Conservation (phyloP, 805 yeast species). For the Yarrowia keelungensis region DNA sequence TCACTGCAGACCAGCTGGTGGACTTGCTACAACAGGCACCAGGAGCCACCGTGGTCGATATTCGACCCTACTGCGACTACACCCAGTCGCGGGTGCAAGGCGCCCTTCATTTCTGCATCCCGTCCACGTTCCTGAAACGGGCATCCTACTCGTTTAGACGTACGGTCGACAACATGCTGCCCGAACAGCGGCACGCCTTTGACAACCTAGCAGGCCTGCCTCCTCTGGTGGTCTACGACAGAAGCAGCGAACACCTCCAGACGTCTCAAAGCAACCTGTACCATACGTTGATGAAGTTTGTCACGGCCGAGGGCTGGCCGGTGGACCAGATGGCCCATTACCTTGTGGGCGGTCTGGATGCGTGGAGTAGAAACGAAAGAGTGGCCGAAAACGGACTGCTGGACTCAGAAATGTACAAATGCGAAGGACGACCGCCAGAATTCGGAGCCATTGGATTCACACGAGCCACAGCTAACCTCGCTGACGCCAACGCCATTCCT, state of each 20-base stretch:
- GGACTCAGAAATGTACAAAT: constrained; percentile 25
- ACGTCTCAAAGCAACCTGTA: constrained; percentile 43
- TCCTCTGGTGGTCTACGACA: constrained; percentile 61
- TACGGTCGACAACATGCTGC: constrained; percentile 51
- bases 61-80: constrained; percentile 80
- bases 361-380: constrained; percentile 27
- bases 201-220: constrained; percentile 42
- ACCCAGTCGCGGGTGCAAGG: constrained; percentile 62
- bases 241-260: constrained; percentile 41
- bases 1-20: constrained; percentile 20
- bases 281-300: constrained; percentile 46
- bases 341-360: constrained; percentile 46
- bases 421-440: constrained; percentile 33
- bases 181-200: constrained; percentile 47
- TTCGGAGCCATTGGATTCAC: constrained; percentile 30
- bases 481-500: constrained; percentile 41
- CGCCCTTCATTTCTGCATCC: constrained; percentile 81
- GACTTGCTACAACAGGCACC: constrained; percentile 11
- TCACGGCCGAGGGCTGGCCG: constrained; percentile 43
- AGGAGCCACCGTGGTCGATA: constrained; percentile 60
- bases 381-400: not conserved
- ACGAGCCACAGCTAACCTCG: constrained; percentile 43
- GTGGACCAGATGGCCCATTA: constrained; percentile 43
- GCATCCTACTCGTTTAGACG: constrained; percentile 65
- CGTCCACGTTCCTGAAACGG: constrained; percentile 86